These are phyloP conservation scores for Stemphylium beticola DNA, from an alignment of 2,329 filamentous ascomycete species.

Conservation along the genomic window DNA sequence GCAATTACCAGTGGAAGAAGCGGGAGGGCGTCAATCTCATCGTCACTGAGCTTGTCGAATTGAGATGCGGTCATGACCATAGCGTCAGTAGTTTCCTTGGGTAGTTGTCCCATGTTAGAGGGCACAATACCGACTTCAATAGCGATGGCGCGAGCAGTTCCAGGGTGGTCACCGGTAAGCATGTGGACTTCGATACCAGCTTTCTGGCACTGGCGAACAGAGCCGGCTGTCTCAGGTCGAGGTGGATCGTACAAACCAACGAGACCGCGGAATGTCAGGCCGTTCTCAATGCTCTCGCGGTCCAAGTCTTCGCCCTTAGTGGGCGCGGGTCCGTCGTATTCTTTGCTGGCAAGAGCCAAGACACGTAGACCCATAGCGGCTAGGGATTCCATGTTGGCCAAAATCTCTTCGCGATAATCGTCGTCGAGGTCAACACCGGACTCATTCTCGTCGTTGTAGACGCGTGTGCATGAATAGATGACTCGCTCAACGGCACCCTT, in stretches of 20 bases:
- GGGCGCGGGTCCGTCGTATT: slow-evolving; percentile 42
- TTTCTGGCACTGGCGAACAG: slow-evolving; percentile 53
- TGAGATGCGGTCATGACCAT: slow-evolving; percentile 58
- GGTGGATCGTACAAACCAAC: slow-evolving; percentile 87
- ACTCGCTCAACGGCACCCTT: slow-evolving; percentile 75
- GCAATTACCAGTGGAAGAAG: slow-evolving; percentile 82
- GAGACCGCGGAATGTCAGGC: slow-evolving; percentile 76
- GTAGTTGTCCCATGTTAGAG: slow-evolving; percentile 23
- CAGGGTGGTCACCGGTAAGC: slow-evolving; percentile 56
- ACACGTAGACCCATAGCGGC: slow-evolving; percentile 72
- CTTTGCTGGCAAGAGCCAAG: slow-evolving; percentile 66
- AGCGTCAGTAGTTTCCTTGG: slow-evolving; percentile 34
- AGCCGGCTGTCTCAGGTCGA: slow-evolving; percentile 73
- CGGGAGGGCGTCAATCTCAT: slow-evolving; percentile 74
- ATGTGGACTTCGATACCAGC: slow-evolving; percentile 58
- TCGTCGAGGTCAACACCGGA: slow-evolving; percentile 55
- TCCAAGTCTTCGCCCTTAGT: slow-evolving; percentile 55
- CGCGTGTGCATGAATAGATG: slow-evolving; percentile 65
- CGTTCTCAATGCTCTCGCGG: slow-evolving; percentile 69
- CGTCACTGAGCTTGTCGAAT: slow-evolving; percentile 78
- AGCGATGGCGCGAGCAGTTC: slow-evolving; percentile 48
- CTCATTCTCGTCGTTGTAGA: slow-evolving; percentile 52
- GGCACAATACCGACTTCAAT: slow-evolving; percentile 56
- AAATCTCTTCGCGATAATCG: slow-evolving; percentile 61
- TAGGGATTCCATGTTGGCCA: slow-evolving; percentile 72